Percentiles rank a stretch among this genome's conserved stretches.
These are phyloP conservation scores for Penicillium antarcticum DNA, from an alignment of 495 filamentous ascomycete genomes.

Conservation along the genomic window DNA sequence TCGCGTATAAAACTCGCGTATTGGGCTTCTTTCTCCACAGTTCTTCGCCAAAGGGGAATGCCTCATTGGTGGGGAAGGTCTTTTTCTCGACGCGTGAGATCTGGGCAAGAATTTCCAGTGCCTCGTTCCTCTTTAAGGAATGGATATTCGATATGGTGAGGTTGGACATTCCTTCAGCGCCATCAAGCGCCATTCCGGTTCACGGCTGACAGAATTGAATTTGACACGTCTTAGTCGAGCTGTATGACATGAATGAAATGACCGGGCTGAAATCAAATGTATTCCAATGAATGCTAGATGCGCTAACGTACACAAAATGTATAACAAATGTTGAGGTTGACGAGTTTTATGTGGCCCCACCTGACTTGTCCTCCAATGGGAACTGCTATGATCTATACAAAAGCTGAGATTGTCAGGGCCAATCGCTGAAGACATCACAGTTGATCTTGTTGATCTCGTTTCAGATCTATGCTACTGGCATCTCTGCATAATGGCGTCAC, in stretches of 20 bases:
- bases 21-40: constrained; percentile 53
- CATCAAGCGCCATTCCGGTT: constrained; percentile 13
- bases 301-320: too few species aligned
- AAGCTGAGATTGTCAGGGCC: too few species aligned
- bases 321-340: too few species aligned
- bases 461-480: too few species aligned
- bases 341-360: too few species aligned
- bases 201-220: constrained; percentile 12
- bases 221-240: constrained; percentile 4
- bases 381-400: too few species aligned
- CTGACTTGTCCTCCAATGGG: too few species aligned
- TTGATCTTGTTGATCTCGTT: too few species aligned
- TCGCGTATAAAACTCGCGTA: constrained; percentile 48
- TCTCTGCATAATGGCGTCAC: too few species aligned
- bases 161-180: constrained; percentile 31
- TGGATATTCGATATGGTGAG: constrained; percentile 41
- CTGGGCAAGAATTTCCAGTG: constrained; percentile 37
- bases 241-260: background rate
- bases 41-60: constrained; percentile 50
- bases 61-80: constrained; percentile 57
- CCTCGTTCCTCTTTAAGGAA: constrained; percentile 38
- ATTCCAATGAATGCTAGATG: background rate
- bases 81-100: constrained; percentile 53
- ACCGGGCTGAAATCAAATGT: background rate
- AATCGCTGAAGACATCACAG: too few species aligned